These are phyloP conservation scores for Pseudomonodictys pantanalensis DNA, from an alignment of 495 filamentous ascomycete species.

Conservation along the genomic window DNA sequence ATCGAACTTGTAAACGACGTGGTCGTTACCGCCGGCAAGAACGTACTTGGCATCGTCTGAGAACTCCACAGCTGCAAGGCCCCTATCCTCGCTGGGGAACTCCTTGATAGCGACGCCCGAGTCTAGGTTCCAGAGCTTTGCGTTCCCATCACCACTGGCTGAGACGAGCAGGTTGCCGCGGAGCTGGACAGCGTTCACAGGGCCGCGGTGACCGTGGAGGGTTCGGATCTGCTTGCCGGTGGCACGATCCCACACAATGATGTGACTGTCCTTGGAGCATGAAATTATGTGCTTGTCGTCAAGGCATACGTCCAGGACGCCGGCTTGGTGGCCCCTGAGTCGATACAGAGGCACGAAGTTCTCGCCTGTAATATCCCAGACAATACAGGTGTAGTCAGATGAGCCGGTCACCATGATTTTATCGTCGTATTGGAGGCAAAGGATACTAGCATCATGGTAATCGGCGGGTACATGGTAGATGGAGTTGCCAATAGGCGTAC, in stretches of 20 bases:
- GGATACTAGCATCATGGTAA: constrained; percentile 81
- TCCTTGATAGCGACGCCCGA: constrained; percentile 82
- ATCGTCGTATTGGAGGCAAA: constrained; percentile 92
- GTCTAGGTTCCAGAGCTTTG: constrained; percentile 91
- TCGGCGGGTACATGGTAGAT: constrained; percentile 41
- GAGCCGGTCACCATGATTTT: constrained; percentile 91
- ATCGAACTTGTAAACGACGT: constrained; percentile 91
- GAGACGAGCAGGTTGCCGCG: constrained; percentile 87
- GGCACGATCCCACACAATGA: constrained; percentile 87
- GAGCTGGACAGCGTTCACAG: constrained; percentile 93
- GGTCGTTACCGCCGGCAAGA: constrained; percentile 89
- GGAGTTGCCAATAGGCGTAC: constrained; percentile 44
- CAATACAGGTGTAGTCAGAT: constrained; percentile 85
- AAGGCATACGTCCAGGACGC: constrained; percentile 89
- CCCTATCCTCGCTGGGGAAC: constrained; percentile 80
- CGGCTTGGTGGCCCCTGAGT: constrained; percentile 72
- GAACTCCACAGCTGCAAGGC: constrained; percentile 93
- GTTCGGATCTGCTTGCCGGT: constrained; percentile 70
- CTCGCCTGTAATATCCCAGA: constrained; percentile 69
- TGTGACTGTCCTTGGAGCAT: constrained; percentile 88
- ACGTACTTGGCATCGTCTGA: constrained; percentile 85
- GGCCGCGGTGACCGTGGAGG: constrained; percentile 78
- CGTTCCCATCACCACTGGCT: constrained; percentile 86
- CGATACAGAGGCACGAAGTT: constrained; percentile 73
- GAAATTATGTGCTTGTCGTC: constrained; percentile 90